phyloP scores from a whole-genome alignment of 192 early-diverging fungal genomes.

The Linnemannia schmuckeri region DNA sequence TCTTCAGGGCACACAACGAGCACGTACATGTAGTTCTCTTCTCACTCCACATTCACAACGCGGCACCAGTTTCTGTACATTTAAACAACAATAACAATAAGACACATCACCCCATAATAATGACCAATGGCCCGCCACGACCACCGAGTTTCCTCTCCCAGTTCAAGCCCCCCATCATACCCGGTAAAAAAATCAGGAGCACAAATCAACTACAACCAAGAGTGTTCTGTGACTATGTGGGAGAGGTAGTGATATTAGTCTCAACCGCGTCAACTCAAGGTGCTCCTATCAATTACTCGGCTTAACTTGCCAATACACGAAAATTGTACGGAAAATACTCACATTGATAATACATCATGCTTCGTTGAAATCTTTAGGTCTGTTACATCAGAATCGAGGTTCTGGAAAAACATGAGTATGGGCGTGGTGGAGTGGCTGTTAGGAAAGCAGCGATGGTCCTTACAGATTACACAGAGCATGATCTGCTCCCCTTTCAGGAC shows the following conservation, averaged over 20 bases:
- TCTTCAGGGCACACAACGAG: too few species aligned
- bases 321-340: too few species aligned
- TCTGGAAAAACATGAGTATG: too few species aligned
- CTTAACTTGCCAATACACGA: neutral
- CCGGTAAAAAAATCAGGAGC: constrained; percentile 7
- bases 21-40: too few species aligned
- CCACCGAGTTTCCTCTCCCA: neutral
- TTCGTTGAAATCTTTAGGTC: constrained; percentile 9
- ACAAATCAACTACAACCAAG: constrained; percentile 12
- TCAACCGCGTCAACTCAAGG: neutral
- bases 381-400: constrained; percentile 17
- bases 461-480: constrained; percentile 50
- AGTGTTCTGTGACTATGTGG: constrained; percentile 25
- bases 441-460: constrained; percentile 14
- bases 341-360: too few species aligned
- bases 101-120: neutral
- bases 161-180: neutral
- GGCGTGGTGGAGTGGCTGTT: too few species aligned
- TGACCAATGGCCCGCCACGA: neutral
- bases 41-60: too few species aligned
- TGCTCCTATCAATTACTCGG: neutral
- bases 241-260: constrained; percentile 9
- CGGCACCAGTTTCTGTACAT: too few species aligned
- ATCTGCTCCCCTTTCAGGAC: constrained; percentile 15
- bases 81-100: too few species aligned